Conservation (phyloP, 345 rosid species). For the Luvunga scandens region DNA sequence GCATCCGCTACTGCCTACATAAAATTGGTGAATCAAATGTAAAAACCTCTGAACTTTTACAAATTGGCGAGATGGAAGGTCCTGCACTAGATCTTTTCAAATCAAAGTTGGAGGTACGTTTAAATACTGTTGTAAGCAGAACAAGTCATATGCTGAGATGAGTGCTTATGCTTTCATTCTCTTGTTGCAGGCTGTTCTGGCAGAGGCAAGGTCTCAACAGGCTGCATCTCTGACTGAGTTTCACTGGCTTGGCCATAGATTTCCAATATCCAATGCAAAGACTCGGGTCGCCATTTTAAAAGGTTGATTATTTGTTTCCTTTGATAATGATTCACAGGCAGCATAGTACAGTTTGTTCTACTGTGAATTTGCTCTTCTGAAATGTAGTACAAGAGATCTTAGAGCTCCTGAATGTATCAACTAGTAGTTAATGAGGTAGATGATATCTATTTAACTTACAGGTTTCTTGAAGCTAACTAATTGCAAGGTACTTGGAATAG, state of each 20-base stretch:
- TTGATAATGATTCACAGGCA: neutral
- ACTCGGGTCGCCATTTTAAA: constrained; percentile 89
- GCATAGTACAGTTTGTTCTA: neutral
- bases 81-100: constrained; percentile 96
- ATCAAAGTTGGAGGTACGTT: constrained; percentile 82
- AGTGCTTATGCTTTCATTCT: constrained; percentile 6
- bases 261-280: constrained; percentile 91
- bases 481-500: neutral
- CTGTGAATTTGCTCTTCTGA: constrained; percentile 1
- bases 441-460: neutral
- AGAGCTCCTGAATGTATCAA: neutral
- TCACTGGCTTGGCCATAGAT: constrained; percentile 91
- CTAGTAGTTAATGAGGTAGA: neutral
- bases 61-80: constrained; percentile 98
- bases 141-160: neutral
- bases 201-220: constrained; percentile 97
- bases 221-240: constrained; percentile 97
- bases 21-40: constrained; percentile 92
- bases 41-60: constrained; percentile 80
- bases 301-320: constrained; percentile 43
- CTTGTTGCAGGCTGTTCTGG: constrained; percentile 80
- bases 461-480: neutral
- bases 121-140: neutral
- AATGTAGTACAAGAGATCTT: neutral
- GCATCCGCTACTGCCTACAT: constrained; percentile 86